Base-by-base conservation (phyloP, 495 filamentous ascomycete species). In the Aspergillus mulundensis region DNA sequence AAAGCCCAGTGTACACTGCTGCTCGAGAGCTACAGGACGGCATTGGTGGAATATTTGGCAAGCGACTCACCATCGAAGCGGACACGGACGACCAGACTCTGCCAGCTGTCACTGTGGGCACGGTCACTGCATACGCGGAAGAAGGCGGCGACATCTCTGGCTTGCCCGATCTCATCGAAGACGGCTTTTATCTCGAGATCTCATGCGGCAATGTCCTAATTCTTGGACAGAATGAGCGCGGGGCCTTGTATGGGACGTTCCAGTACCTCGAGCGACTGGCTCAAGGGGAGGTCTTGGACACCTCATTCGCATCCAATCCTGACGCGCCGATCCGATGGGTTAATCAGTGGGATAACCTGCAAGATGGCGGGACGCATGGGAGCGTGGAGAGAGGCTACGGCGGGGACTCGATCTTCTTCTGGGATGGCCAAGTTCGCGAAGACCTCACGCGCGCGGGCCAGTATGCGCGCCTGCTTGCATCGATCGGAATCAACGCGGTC, bases 321-420 rank as follows among this genome's bases (percentile, higher is more conserved):
- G 72, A 76, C 32, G 83, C 82, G 0, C 80, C 81, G 0, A 83
- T 89, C 41, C 76, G 87, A 57, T 88, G 85, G 85, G 77, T 84
- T 1, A 88, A 89, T 63, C 78, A 90, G 57, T 90, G 86, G 87
- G 84, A 88, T 64, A 88, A 90, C 57, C 24, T 46, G n/a, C 21
- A 14, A 5, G 41, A 44, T 19, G 41, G 41, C 2, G 41, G 41
- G 1, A 72, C 87, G 67, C 81, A 87, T 45, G 87, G 86, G 20
- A 84, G 75, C 53, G 84, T 89, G 45, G 85, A 88, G 66, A 73
- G 85, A 36, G 87, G 87, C 30, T 90, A 85, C 56, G 85, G 72
- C n/a, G 87, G 87, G 5, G 62, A 70, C 1, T 89, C 86, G 8
- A 86, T 89, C 55, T 89, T 88, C 71, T 89, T 88, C 67, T 62